Conservation (phyloP, 192 early-diverging fungal species). For the Podila minutissima region DNA sequence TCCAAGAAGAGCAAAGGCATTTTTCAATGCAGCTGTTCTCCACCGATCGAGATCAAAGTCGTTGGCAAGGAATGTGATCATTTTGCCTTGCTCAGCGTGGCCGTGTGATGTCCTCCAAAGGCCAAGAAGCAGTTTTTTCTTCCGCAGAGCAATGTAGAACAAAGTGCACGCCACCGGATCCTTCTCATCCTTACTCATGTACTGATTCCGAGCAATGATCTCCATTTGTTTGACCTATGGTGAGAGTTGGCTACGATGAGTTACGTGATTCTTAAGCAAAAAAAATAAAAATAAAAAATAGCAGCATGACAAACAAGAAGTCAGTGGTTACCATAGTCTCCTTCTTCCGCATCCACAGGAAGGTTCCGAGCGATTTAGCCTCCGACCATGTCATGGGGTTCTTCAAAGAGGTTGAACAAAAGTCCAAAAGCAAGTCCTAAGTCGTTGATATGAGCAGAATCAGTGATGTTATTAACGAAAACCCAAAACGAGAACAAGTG, state of each 20-base stretch:
- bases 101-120: slow-evolving; percentile 87
- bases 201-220: slow-evolving; percentile 90
- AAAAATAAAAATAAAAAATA: too few species aligned
- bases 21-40: slow-evolving; percentile 96
- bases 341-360: slow-evolving; percentile 85
- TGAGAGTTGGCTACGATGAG: neutral
- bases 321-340: slow-evolving; percentile 68
- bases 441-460: neutral
- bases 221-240: slow-evolving; percentile 74
- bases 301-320: neutral
- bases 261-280: neutral
- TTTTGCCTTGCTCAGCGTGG: slow-evolving; percentile 87
- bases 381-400: slow-evolving; percentile 82
- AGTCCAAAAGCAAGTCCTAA: slow-evolving; percentile 74
- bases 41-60: slow-evolving; percentile 92
- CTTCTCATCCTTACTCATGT: slow-evolving; percentile 75
- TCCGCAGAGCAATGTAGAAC: slow-evolving; percentile 90
- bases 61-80: slow-evolving; percentile 92
- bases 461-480: neutral
- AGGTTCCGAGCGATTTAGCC: slow-evolving; percentile 84
- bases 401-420: slow-evolving; percentile 59
- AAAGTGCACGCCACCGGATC: slow-evolving; percentile 89
- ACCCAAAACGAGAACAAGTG: neutral
- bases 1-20: slow-evolving; percentile 96
- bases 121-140: slow-evolving; percentile 89